Evolutionary conservation across 2,329 filamentous ascomycete species (phyloP).

Genomic region (Tolypocladium ovalisporum): DNA sequence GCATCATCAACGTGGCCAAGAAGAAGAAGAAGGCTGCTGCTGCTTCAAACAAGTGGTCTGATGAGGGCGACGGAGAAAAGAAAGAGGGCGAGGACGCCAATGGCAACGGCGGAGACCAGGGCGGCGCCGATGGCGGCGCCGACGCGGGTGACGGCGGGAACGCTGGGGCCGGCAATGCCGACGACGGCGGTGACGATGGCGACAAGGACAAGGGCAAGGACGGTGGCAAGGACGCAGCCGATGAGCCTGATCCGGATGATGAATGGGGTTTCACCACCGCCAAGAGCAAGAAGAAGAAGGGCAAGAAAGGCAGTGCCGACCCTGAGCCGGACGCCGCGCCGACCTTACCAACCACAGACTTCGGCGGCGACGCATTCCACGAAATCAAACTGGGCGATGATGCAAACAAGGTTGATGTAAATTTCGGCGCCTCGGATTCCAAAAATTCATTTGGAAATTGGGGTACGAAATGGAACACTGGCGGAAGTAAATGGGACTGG

Average conservation of each 20-base stretch:
- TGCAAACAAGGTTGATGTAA: constrained; percentile 42
- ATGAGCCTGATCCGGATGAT: constrained; percentile 25
- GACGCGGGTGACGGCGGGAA: background rate
- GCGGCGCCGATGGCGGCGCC: background rate
- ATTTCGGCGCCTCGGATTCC: constrained; percentile 35
- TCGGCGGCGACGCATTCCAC: constrained; percentile 45
- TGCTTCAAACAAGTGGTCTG: constrained; percentile 2
- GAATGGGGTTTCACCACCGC: constrained; percentile 17
- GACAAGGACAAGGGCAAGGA: constrained; percentile 4
- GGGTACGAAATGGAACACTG: constrained; percentile 49
- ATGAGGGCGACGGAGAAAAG: constrained; percentile 5
- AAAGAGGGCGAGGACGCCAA: constrained; percentile 4
- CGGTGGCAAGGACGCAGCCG: constrained; percentile 22
- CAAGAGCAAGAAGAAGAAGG: constrained; percentile 31
- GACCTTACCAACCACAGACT: constrained; percentile 20
- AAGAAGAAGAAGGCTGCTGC: constrained; percentile 10
- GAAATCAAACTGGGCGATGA: constrained; percentile 58
- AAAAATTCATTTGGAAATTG: constrained; percentile 43
- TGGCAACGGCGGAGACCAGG: constrained; percentile 1
- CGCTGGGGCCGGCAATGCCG: constrained; percentile 1
- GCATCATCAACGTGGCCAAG: constrained; percentile 6
- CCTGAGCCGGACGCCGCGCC: constrained; percentile 16
- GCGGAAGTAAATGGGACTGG: constrained; percentile 35
- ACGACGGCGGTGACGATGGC: constrained; percentile 1
- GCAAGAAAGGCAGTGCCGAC: constrained; percentile 12